Evolutionary conservation across 1,139 yeast genomes (phyloP).

Genomic region (Yamadazyma spencermartinsiae): DNA sequence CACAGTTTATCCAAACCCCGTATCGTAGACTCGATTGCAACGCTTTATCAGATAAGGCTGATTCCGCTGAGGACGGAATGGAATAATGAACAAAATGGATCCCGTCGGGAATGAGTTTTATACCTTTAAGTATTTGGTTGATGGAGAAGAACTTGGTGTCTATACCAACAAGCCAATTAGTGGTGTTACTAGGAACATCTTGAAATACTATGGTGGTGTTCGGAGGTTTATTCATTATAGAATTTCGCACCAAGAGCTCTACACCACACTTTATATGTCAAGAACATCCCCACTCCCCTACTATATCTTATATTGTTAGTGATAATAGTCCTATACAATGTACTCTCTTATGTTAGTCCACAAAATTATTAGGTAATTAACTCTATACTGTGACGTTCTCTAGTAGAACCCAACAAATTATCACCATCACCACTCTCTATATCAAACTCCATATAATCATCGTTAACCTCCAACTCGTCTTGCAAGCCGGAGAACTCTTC

Average conservation of each 20-base stretch:
- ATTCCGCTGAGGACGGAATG: constrained; percentile 17
- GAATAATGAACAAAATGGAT: constrained; percentile 32
- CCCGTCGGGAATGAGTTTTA: constrained; percentile 28
- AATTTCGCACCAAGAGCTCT: not conserved
- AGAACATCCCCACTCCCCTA: too few relatives aligned
- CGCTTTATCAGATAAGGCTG: constrained; percentile 7
- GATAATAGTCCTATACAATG: not conserved
- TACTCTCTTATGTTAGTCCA: not conserved
- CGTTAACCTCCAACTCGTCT: constrained; percentile 14
- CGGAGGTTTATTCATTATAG: constrained; percentile 24
- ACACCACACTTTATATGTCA: too few relatives aligned
- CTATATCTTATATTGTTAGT: too few relatives aligned
- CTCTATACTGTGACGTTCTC: constrained; percentile 28
- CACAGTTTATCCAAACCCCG: constrained; percentile 30
- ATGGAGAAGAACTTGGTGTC: constrained; percentile 30
- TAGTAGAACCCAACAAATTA: constrained; percentile 7
- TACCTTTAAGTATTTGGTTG: constrained; percentile 23
- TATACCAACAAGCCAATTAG: constrained; percentile 27
- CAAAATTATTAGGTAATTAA: constrained; percentile 25
- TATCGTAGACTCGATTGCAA: constrained; percentile 20
- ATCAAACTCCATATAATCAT: constrained; percentile 14
- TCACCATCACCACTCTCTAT: constrained; percentile 13
- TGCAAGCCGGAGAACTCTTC: constrained; percentile 26
- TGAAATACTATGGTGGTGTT: constrained; percentile 21
- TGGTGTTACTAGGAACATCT: constrained; percentile 18